Evolutionary conservation across 2,329 filamentous ascomycete genomes (phyloP).

Genomic region (Diaporthe eres): DNA sequence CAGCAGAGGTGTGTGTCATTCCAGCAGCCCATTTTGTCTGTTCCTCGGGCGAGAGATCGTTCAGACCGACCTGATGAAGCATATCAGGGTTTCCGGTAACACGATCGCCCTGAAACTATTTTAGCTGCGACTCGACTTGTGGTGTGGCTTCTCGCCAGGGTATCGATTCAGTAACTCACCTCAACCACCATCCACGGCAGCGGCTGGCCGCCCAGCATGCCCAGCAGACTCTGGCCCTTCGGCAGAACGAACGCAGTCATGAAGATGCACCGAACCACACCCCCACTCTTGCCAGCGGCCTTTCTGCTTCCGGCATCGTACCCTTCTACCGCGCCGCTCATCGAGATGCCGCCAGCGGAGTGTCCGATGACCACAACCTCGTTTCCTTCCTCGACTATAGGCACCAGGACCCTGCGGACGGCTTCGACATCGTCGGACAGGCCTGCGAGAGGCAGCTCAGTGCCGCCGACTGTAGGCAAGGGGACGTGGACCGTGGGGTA

Average conservation of each 20-base stretch:
- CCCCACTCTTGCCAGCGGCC: constrained; percentile 52
- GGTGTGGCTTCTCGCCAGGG: too few species aligned
- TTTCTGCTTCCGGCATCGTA: constrained; percentile 52
- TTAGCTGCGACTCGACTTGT: neutral
- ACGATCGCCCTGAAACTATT: constrained; percentile 38
- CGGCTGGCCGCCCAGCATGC: constrained; percentile 39
- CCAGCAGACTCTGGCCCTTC: constrained; percentile 39
- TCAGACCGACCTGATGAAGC: constrained; percentile 39
- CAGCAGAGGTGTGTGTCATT: constrained; percentile 40
- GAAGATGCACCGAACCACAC: constrained; percentile 56
- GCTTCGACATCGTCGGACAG: constrained; percentile 34
- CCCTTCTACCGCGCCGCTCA: constrained; percentile 54
- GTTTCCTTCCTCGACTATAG: constrained; percentile 53
- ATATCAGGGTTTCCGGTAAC: constrained; percentile 34
- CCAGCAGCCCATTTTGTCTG: constrained; percentile 37
- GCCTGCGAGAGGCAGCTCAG: constrained; percentile 21
- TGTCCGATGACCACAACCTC: constrained; percentile 59
- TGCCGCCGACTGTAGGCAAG: constrained; percentile 23
- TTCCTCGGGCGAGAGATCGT: constrained; percentile 37
- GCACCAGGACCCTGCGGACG: constrained; percentile 21
- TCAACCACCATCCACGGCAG: constrained; percentile 42
- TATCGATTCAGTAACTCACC: neutral
- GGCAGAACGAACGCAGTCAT: constrained; percentile 52
- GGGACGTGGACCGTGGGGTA: constrained; percentile 1
- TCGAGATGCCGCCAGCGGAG: constrained; percentile 59